Evolutionary conservation across 2,329 filamentous ascomycete genomes (phyloP), one percentile per base, ranked within the genome.

Genomic region (Aspergillus ustus): DNA sequence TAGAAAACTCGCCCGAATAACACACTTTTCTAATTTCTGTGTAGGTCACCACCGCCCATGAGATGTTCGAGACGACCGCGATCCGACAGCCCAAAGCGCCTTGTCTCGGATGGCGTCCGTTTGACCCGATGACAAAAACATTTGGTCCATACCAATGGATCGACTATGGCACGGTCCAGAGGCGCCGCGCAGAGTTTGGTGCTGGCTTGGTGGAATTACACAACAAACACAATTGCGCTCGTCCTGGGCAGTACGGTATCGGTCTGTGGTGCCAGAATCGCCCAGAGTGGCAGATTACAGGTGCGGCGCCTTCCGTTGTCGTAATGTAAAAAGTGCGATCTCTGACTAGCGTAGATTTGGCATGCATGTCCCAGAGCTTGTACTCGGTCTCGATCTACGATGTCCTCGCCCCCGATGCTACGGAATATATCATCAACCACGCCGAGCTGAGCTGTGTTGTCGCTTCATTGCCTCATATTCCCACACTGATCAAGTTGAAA

Each of bases 391-490:
- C 94, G 5, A 89, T 99, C 54, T 99, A 99, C 82, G 95, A 98
- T 78, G 97, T 94, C 13, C 86, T 99, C 5, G 94, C 94, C 9
- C 90, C 94, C 13, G 92, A 97, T 68, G 87, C 93, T 2, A 93
- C 91, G 60, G 93, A 98, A 80, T 98, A 91, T 80, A 97, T 99
- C 77, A 90, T 98, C 81, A 96, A 96, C 78, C 94, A 98, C 76
- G 87, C 92, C 58, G 85, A 89, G 64, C 81, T 98, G 60, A 78
- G 84, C 61, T 91, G 89, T 71, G 87, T 98, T 44, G 88, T 90
- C 65, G 89, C 91, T 61, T 93, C 91, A 29, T 82, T 97, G 50
- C 87, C 88, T 48, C 93, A 97, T 72, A 88, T 97, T 57, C 89
- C 92, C 1, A 86, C 88, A 17, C 85, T 97, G 58, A 83, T 97